These are phyloP conservation scores for Pholiota microspora DNA, from an alignment of 768 basidiomycete species.

Conservation along the genomic window DNA sequence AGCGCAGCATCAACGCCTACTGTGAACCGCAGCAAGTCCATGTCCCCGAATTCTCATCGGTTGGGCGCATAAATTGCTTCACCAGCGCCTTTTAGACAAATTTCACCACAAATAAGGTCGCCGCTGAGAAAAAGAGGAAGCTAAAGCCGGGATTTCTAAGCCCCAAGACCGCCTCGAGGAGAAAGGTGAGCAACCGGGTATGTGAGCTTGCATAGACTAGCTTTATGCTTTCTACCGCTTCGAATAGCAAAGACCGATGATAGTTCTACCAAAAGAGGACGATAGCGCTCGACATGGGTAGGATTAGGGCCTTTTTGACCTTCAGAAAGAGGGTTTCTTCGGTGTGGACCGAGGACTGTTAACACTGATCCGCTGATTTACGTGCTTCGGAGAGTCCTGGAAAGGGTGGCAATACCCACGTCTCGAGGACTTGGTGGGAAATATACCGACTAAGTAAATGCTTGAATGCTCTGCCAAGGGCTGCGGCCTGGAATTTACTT, in stretches of 20 bases:
- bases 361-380: conserved; percentile 9
- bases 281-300: neutral
- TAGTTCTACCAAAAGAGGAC: neutral
- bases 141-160: neutral
- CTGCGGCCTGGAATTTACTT: neutral
- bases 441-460: neutral
- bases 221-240: neutral
- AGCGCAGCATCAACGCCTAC: conserved; percentile 19
- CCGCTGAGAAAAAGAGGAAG: neutral
- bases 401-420: conserved; percentile 18
- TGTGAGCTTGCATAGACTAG: neutral
- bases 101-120: too few relatives aligned
- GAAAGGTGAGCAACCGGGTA: neutral
- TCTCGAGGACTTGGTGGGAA: conserved; percentile 9
- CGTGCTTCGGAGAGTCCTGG: conserved; percentile 3
- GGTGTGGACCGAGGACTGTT: conserved; percentile 3
- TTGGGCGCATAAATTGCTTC: neutral
- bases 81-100: neutral
- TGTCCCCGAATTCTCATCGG: conserved; percentile 11
- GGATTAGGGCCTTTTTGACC: neutral
- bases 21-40: conserved; percentile 18
- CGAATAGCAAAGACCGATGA: neutral
- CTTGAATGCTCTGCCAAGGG: neutral
- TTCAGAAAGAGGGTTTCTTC: neutral
- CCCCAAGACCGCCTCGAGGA: neutral